phyloP scores from a whole-genome alignment of 768 basidiomycete species.

The Trametes sanguinea region DNA sequence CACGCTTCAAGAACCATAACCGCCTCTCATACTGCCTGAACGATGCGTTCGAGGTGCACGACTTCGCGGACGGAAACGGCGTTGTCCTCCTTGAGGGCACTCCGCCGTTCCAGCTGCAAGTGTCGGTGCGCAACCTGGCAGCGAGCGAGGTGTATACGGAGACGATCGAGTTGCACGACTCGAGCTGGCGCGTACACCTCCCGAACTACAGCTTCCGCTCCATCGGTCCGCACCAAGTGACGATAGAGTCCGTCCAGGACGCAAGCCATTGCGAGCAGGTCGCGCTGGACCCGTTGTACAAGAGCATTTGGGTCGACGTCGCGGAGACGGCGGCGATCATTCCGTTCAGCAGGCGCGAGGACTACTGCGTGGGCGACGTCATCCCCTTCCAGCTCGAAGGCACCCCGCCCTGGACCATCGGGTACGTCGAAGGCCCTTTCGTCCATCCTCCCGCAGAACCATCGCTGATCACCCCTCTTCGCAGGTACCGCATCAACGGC shows the following conservation, averaged over 20 bases:
- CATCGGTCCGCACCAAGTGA: slow-evolving; percentile 79
- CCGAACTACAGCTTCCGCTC: slow-evolving; percentile 74
- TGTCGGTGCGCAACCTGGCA: slow-evolving; percentile 77
- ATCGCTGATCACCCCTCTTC: neutral
- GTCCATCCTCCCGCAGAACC: neutral
- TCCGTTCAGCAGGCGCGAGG: slow-evolving; percentile 72
- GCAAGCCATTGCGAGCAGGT: slow-evolving; percentile 80
- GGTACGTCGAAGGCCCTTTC: slow-evolving; percentile 44
- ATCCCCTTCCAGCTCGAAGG: slow-evolving; percentile 94
- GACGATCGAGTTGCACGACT: slow-evolving; percentile 49
- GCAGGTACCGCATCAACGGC: slow-evolving; percentile 80
- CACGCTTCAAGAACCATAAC: slow-evolving; percentile 68
- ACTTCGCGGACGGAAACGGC: slow-evolving; percentile 55
- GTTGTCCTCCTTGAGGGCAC: slow-evolving; percentile 74
- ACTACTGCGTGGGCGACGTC: slow-evolving; percentile 89
- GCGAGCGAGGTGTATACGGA: slow-evolving; percentile 63
- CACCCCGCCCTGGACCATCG: slow-evolving; percentile 88
- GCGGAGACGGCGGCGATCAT: slow-evolving; percentile 94
- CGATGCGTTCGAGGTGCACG: slow-evolving; percentile 60
- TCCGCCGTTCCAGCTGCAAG: slow-evolving; percentile 79
- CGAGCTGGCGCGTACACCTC: slow-evolving; percentile 71
- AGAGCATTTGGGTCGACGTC: slow-evolving; percentile 86
- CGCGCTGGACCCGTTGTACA: slow-evolving; percentile 57
- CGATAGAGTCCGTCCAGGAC: slow-evolving; percentile 78
- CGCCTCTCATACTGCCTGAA: slow-evolving; percentile 76